phyloP scores from a whole-genome alignment of 331 rosid species.

The Rhamnella rubrinervis region DNA sequence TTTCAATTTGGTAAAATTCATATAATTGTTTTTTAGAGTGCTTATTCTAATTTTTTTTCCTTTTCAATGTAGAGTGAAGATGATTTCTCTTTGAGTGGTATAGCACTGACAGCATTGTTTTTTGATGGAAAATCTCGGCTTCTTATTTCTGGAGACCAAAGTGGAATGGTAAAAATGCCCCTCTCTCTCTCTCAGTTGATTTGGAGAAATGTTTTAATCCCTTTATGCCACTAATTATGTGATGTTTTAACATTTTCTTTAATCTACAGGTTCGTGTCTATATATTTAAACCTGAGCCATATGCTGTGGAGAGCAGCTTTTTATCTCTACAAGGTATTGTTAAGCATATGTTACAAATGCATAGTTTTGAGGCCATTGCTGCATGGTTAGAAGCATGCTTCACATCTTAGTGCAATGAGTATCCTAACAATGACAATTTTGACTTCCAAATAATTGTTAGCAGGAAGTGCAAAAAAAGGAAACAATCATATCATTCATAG shows the following conservation, averaged over 20 bases:
- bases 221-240: neutral
- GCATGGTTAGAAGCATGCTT: constrained; percentile 2
- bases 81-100: constrained; percentile 69
- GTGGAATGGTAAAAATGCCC: constrained; percentile 64
- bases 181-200: neutral
- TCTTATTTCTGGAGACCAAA: constrained; percentile 85
- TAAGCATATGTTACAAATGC: constrained; percentile 12
- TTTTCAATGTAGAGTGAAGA: constrained; percentile 69
- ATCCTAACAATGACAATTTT: constrained; percentile 9
- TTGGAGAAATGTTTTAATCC: constrained; percentile 1
- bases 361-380: neutral
- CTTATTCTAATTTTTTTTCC: neutral
- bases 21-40: constrained; percentile 1
- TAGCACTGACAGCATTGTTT: constrained; percentile 67
- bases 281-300: constrained; percentile 76
- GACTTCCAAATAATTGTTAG: constrained; percentile 21
- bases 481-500: constrained; percentile 60
- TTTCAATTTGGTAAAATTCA: neutral
- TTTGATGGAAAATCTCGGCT: constrained; percentile 50
- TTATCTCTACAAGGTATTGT: constrained; percentile 70
- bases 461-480: constrained; percentile 80
- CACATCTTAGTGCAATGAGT: constrained; percentile 9
- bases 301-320: constrained; percentile 52
- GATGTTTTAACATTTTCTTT: constrained; percentile 9
- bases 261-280: constrained; percentile 69